Evolutionary conservation across 768 basidiomycete species (phyloP).

Genomic region (Rhodosporidiobolus sp.): DNA sequence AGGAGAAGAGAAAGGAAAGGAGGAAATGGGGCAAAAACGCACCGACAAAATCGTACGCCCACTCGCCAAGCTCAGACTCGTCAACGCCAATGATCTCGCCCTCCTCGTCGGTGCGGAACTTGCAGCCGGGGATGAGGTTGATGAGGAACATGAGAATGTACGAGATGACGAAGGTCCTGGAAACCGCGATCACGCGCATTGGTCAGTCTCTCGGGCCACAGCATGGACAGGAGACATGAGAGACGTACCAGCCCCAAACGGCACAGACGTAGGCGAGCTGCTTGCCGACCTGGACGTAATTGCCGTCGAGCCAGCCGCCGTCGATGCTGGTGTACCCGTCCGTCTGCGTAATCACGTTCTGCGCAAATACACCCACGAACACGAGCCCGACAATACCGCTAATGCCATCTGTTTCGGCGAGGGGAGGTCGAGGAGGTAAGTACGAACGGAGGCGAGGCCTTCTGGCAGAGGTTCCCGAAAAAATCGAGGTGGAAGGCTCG

Average conservation of each 20-base stretch:
- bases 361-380: slow-evolving; percentile 79
- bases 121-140: slow-evolving; percentile 56
- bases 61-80: slow-evolving; percentile 85
- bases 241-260: slow-evolving; percentile 46
- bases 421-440: not conserved
- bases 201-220: slow-evolving; percentile 42
- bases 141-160: slow-evolving; percentile 53
- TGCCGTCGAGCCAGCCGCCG: slow-evolving; percentile 76
- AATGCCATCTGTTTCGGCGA: slow-evolving; percentile 44
- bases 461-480: too few species aligned
- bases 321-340: slow-evolving; percentile 64
- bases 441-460: not conserved
- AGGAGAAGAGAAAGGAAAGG: not conserved
- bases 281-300: slow-evolving; percentile 70
- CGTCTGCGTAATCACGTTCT: slow-evolving; percentile 69
- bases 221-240: slow-evolving; percentile 58
- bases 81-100: slow-evolving; percentile 72
- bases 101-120: slow-evolving; percentile 58
- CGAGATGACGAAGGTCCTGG: slow-evolving; percentile 50
- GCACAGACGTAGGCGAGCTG: slow-evolving; percentile 61
- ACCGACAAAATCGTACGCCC: slow-evolving; percentile 80
- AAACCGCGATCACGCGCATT: slow-evolving; percentile 50
- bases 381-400: slow-evolving; percentile 53
- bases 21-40: slow-evolving; percentile 2
- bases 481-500: slow-evolving; percentile 58